Conservation (phyloP, 345 rosid species). For the Camelina sativa region DNA sequence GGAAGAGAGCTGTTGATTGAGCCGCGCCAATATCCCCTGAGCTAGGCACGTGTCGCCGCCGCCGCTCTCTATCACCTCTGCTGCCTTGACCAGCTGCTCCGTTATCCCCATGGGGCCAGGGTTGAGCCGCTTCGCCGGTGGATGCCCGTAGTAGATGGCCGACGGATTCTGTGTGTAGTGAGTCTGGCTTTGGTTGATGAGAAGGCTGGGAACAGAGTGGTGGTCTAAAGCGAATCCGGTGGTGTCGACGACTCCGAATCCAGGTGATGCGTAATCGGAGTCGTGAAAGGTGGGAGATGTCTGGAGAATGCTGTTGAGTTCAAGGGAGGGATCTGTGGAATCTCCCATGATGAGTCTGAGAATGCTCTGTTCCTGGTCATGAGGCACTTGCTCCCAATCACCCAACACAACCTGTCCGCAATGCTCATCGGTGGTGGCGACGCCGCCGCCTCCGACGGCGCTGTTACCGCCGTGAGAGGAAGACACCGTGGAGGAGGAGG, state of each 20-base stretch:
- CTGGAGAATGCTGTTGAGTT: constrained; percentile 64
- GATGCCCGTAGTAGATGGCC: constrained; percentile 56
- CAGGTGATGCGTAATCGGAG: constrained; percentile 51
- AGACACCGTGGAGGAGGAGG: constrained; percentile 81
- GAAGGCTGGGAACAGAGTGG: constrained; percentile 42
- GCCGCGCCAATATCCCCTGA: constrained; percentile 99
- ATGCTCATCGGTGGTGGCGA: constrained; percentile 58
- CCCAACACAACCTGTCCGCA: constrained; percentile 57
- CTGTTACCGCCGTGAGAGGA: constrained; percentile 64
- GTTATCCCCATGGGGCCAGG: constrained; percentile 49
- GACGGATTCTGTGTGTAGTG: constrained; percentile 56
- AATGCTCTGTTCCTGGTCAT: constrained; percentile 67
- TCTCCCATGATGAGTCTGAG: constrained; percentile 77
- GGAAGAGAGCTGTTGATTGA: constrained; percentile 99
- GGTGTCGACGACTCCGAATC: constrained; percentile 67
- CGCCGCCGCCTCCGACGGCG: constrained; percentile 44
- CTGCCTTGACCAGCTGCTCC: constrained; percentile 71
- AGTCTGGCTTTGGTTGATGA: constrained; percentile 59
- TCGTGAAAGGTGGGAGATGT: constrained; percentile 24
- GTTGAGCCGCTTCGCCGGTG: constrained; percentile 55
- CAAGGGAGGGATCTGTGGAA: constrained; percentile 63
- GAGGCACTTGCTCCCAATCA: constrained; percentile 68
- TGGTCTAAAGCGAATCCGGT: constrained; percentile 62
- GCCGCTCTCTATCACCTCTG: constrained; percentile 85
- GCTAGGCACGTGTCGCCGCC: constrained; percentile 72